These are phyloP conservation scores for Metroxylon sagu DNA, from an alignment of 176 grass and related monocot species.

Conservation along the genomic window DNA sequence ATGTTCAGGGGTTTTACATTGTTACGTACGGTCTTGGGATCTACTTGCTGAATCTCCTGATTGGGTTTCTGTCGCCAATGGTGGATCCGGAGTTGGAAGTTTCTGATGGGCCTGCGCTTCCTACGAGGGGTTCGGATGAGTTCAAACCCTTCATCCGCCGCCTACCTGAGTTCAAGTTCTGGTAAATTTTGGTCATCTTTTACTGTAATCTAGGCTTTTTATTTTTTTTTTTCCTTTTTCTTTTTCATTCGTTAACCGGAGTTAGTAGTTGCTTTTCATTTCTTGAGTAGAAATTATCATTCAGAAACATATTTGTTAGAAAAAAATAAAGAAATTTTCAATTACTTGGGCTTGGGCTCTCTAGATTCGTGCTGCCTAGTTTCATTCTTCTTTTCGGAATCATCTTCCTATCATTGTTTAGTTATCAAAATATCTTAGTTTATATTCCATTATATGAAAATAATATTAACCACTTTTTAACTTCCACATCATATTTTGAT, in stretches of 20 bases:
- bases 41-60: conserved; percentile 92
- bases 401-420: too few relatives aligned
- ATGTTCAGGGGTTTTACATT: conserved; percentile 78
- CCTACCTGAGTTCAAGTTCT: conserved; percentile 97
- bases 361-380: too few relatives aligned
- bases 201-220: not conserved
- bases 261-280: not conserved
- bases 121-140: conserved; percentile 77
- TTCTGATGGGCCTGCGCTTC: conserved; percentile 53
- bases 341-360: too few relatives aligned
- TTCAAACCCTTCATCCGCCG: conserved; percentile 93
- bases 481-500: too few relatives aligned
- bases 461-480: too few relatives aligned
- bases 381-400: too few relatives aligned
- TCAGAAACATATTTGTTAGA: too few relatives aligned
- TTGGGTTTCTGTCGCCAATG: conserved; percentile 89
- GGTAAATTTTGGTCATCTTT: conserved; percentile 24
- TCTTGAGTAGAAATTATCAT: too few relatives aligned
- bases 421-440: too few relatives aligned
- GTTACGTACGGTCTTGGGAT: conserved; percentile 86
- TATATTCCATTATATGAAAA: too few relatives aligned
- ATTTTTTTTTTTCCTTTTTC: not conserved
- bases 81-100: conserved; percentile 73
- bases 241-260: not conserved
- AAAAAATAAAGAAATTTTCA: too few relatives aligned